Percentiles rank a stretch among this genome's conserved stretches.
These are phyloP conservation scores for Ceratocystis papillata DNA, from an alignment of 2,329 filamentous ascomycete genomes.

Conservation along the genomic window DNA sequence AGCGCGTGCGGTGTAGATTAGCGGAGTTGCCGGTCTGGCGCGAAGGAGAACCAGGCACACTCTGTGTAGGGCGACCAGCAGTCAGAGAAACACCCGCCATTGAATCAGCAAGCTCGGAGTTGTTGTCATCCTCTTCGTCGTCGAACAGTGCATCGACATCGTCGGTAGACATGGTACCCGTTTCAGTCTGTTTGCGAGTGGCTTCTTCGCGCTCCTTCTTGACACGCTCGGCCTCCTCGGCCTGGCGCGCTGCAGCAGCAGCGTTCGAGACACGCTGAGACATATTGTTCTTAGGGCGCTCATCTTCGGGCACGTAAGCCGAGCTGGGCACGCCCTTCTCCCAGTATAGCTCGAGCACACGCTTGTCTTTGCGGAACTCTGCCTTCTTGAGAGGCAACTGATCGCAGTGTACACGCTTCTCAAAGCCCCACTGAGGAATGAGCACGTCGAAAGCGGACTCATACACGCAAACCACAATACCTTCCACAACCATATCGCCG, in stretches of 20 bases:
- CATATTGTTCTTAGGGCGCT: conserved; percentile 73
- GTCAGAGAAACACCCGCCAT: conserved; percentile 82
- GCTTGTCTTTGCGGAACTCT: conserved; percentile 95
- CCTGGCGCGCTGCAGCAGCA: conserved; percentile 64
- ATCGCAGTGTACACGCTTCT: conserved; percentile 98
- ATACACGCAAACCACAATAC: conserved; percentile 93
- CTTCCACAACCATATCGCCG: conserved; percentile 87
- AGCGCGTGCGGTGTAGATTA: conserved; percentile 74
- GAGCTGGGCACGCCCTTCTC: conserved; percentile 98
- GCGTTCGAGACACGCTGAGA: conserved; percentile 65
- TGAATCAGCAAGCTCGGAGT: conserved; percentile 75
- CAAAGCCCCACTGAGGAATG: conserved; percentile 96
- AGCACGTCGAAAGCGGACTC: conserved; percentile 97
- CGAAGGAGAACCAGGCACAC: conserved; percentile 82
- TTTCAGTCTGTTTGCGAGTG: conserved; percentile 86
- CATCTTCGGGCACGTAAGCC: conserved; percentile 90
- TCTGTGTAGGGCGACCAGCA: conserved; percentile 77
- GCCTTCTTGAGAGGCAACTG: conserved; percentile 97
- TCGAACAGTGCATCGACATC: conserved; percentile 94
- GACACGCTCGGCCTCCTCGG: conserved; percentile 68
- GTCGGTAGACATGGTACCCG: conserved; percentile 83
- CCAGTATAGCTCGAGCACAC: conserved; percentile 94
- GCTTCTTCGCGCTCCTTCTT: conserved; percentile 84
- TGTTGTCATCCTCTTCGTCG: conserved; percentile 72
- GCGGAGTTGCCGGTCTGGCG: conserved; percentile 55